These are phyloP conservation scores for Aphanomyces cochlioides DNA, from an alignment of 352 stramenopile genomes.

Conservation along the genomic window DNA sequence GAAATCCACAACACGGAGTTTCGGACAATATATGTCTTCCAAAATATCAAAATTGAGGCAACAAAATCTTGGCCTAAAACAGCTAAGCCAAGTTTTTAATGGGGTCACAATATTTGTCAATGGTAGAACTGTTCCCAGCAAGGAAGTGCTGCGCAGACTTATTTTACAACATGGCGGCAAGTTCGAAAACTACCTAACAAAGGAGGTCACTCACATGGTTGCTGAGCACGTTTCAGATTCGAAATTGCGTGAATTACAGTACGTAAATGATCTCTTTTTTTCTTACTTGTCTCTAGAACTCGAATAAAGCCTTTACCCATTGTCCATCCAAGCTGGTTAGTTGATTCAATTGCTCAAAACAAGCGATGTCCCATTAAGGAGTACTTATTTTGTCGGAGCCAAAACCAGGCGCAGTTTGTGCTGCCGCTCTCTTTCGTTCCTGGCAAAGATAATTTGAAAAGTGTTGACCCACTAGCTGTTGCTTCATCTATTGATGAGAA, in stretches of 20 bases:
- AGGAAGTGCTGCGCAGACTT: slow-evolving; percentile 78
- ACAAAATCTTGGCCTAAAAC: slow-evolving; percentile 45
- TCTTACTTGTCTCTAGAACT: slow-evolving; percentile 38
- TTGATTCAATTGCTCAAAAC: slow-evolving; percentile 65
- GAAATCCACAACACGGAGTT: slow-evolving; percentile 36
- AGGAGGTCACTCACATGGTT: slow-evolving; percentile 82
- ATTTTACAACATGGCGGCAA: slow-evolving; percentile 73
- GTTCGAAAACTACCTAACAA: slow-evolving; percentile 87
- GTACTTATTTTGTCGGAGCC: background rate
- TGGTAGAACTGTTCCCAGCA: slow-evolving; percentile 78
- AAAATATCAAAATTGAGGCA: slow-evolving; percentile 87
- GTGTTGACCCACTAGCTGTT: too few species aligned
- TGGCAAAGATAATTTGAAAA: too few species aligned
- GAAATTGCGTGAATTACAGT: slow-evolving; percentile 83
- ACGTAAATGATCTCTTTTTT: slow-evolving; percentile 21
- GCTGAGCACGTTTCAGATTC: slow-evolving; percentile 75
- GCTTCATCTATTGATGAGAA: too few species aligned
- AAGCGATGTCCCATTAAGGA: background rate
- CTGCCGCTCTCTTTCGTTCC: too few species aligned
- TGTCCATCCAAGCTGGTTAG: slow-evolving; percentile 89
- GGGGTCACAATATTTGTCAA: slow-evolving; percentile 83
- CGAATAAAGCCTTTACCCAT: slow-evolving; percentile 62
- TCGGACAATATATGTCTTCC: slow-evolving; percentile 87
- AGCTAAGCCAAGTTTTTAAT: slow-evolving; percentile 44
- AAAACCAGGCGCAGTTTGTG: too few species aligned